A percentile compares a stretch with the other conserved stretches of the same genome.
Evolutionary conservation across 73 alveolate genomes (phyloP).

Genomic region (Paramecium biaurelia): DNA sequence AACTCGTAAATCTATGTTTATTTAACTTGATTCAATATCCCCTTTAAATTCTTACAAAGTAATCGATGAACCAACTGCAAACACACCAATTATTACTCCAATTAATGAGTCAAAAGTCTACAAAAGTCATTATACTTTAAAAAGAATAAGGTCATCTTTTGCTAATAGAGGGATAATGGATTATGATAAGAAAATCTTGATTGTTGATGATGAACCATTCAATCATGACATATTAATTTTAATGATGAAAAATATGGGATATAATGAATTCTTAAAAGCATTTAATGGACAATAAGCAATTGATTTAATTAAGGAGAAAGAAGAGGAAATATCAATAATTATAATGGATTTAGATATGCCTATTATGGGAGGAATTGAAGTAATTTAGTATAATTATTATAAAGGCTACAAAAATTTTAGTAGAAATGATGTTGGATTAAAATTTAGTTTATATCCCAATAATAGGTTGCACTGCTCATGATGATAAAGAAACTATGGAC

Average conservation of each 20-base stretch:
- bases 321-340: neutral
- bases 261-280: neutral
- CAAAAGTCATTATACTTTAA: neutral
- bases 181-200: neutral
- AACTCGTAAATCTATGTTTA: neutral
- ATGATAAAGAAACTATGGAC: neutral
- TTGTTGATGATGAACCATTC: constrained; percentile 43
- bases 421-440: neutral
- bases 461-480: constrained; percentile 47
- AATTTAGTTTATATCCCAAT: neutral
- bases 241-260: neutral
- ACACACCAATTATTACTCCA: neutral
- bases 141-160: neutral
- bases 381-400: neutral
- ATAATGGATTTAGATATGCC: constrained; percentile 51
- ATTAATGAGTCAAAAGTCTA: neutral
- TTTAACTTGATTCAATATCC: neutral
- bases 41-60: neutral
- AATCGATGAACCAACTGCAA: neutral
- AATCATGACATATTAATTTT: neutral
- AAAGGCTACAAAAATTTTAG: neutral
- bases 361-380: constrained; percentile 35
- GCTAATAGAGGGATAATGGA: neutral
- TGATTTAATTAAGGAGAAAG: neutral
- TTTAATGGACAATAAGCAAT: constrained; percentile 25